These are phyloP conservation scores for Aquilaria agallochum DNA, from an alignment of 441 rosid genomes.

Conservation along the genomic window DNA sequence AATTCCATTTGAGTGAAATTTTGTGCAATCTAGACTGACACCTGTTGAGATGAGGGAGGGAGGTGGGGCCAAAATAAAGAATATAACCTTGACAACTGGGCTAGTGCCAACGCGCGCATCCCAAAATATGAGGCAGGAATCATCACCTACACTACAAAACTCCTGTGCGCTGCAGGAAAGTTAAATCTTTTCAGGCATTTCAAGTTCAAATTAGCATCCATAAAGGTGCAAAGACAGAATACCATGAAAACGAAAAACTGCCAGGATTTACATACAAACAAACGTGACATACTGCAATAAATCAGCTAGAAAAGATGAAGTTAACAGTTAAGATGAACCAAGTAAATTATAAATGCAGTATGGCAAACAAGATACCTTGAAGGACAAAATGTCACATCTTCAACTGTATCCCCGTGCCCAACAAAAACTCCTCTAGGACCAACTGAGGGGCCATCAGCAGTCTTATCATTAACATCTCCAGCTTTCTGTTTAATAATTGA, in stretches of 20 bases:
- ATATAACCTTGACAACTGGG: conserved; percentile 72
- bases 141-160: conserved; percentile 99
- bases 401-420: conserved; percentile 98
- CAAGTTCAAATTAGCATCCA: not conserved
- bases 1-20: too few species aligned
- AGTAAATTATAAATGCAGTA: not conserved
- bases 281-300: not conserved
- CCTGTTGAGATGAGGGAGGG: too few species aligned
- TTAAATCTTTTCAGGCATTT: conserved; percentile 27
- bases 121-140: conserved; percentile 99
- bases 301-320: not conserved
- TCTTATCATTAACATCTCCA: conserved; percentile 59
- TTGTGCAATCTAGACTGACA: too few species aligned
- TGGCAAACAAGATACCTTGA: conserved; percentile 58
- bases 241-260: not conserved
- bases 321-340: not conserved
- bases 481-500: conserved; percentile 56
- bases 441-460: conserved; percentile 62
- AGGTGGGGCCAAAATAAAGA: not conserved
- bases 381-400: conserved; percentile 95
- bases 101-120: conserved; percentile 84
- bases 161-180: conserved; percentile 71
- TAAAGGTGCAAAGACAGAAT: not conserved
- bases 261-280: not conserved
- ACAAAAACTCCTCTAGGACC: conserved; percentile 87